phyloP scores from a whole-genome alignment of 352 stramenopile species.

The Phytophthora boehmeriae region DNA sequence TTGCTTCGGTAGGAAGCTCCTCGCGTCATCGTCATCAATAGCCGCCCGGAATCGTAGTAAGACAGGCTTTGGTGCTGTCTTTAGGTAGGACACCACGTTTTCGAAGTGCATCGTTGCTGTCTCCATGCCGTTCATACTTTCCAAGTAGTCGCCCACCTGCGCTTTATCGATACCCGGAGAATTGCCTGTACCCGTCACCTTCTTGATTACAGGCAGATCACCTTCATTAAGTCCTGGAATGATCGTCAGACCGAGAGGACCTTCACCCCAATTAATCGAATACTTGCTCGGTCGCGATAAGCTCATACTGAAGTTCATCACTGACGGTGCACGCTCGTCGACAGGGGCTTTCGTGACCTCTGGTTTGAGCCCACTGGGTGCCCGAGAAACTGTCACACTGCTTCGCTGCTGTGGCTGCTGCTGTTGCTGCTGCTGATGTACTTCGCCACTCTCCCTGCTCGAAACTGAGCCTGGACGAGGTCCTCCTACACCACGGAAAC shows the following conservation, averaged over 20 bases:
- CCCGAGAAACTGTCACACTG: constrained; percentile 34
- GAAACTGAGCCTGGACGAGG: constrained; percentile 32
- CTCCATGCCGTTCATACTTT: constrained; percentile 82
- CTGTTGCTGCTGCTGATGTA: constrained; percentile 1
- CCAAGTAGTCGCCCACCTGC: constrained; percentile 81
- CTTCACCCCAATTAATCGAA: constrained; percentile 80
- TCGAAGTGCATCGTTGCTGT: constrained; percentile 79
- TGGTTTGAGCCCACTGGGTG: constrained; percentile 23
- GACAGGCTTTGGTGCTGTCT: constrained; percentile 81
- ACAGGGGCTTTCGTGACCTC: constrained; percentile 15
- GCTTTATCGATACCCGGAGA: constrained; percentile 81
- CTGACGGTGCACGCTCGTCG: constrained; percentile 32
- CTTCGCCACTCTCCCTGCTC: constrained; percentile 22
- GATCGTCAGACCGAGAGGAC: constrained; percentile 82
- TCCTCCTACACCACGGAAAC: constrained; percentile 83
- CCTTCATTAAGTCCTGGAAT: constrained; percentile 82
- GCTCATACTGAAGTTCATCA: constrained; percentile 53
- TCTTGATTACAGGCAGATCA: constrained; percentile 88
- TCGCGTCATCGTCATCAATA: constrained; percentile 38
- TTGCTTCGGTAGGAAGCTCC: constrained; percentile 38
- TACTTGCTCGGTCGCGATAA: constrained; percentile 75
- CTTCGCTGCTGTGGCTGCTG: constrained; percentile 10
- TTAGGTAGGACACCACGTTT: constrained; percentile 82
- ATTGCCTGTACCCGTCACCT: constrained; percentile 84
- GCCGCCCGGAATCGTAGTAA: constrained; percentile 68